Evolutionary conservation across 1,139 yeast species (phyloP).

Genomic region (Zygosaccharomyces pseudobailii): DNA sequence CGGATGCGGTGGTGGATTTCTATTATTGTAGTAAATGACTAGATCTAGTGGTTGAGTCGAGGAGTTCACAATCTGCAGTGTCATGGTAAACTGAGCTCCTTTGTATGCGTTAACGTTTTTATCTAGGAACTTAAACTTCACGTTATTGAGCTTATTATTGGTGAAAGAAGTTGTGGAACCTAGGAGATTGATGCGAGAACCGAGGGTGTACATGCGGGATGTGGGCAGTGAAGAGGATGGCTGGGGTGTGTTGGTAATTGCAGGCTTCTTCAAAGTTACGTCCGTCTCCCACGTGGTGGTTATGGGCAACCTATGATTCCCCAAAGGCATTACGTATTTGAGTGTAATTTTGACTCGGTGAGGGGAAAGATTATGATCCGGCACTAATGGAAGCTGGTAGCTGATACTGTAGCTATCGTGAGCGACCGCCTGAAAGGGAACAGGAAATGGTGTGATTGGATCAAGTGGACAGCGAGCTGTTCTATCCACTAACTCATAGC

Average conservation of each 20-base stretch:
- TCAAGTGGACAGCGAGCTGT: conserved; percentile 18
- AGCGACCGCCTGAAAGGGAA: conserved; percentile 22
- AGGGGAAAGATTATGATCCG: conserved; percentile 12
- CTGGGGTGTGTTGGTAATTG: conserved; percentile 15
- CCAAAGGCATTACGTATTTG: conserved; percentile 16
- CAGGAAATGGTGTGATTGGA: conserved; percentile 21
- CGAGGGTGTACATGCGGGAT: conserved; percentile 19
- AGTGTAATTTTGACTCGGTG: conserved; percentile 28
- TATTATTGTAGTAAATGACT: conserved; percentile 28
- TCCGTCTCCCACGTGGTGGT: conserved; percentile 34
- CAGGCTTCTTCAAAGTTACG: conserved; percentile 25
- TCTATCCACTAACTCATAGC: conserved; percentile 25
- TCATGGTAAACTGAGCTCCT: conserved; percentile 25
- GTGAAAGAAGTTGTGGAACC: conserved; percentile 19
- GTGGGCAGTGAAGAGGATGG: conserved; percentile 20
- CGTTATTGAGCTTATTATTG: conserved; percentile 23
- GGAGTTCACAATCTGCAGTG: conserved; percentile 28
- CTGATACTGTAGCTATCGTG: conserved; percentile 30
- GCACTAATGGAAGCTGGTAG: conserved; percentile 24
- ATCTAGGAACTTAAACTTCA: conserved; percentile 26
- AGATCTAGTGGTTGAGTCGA: conserved; percentile 24
- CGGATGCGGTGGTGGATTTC: conserved; percentile 10
- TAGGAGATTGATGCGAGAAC: conserved; percentile 12
- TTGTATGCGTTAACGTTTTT: conserved; percentile 16
- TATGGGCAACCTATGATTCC: conserved; percentile 15